Base-by-base conservation (phyloP, 352 stramenopile genomes). In the Globisporangium irregulare region DNA sequence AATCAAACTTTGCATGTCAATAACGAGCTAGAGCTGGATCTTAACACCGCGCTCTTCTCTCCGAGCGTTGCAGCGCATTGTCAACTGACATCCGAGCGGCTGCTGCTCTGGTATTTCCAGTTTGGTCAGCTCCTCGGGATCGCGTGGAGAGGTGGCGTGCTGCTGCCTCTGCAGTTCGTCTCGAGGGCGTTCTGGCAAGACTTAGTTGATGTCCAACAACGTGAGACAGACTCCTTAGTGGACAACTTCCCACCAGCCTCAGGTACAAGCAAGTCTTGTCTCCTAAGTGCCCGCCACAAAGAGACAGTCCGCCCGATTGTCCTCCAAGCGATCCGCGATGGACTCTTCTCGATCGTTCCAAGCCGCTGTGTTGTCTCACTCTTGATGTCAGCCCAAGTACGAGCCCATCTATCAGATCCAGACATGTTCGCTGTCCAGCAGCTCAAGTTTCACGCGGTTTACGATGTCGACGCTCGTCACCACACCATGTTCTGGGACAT, bases 121-220 rank as follows among this genome's bases (percentile, higher is more conserved):
- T 66, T 92, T 9, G 86, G 84, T 0, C 80, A 87, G 59, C 14
- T 90, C 15, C 64, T 93, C 8, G 84, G 84, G 7, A 84, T 93
- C 22, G 75, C 81, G 0, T 94, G 86, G 86, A 72, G 84, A 3
- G 74, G 77, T 7, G 68, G 73, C 6, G 57, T 80, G 7, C 25
- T 84, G 4, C 43, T 91, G 0, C 83, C 86, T 1, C 73, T 93
- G 20, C 70, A 86, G 59, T 90, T 80, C 43, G 0, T 91, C n/a
- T 79, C 76, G 0, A 53, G 24, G 0, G 32, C 53, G 4, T 87
- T 91, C 22, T 93, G 82, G 82, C 18, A 64, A 3, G 69, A 83
- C 9, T 53, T 87, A 27, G 62, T 75, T 18, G 38, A 3, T 48
- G 38, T 2, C 38, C 38, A 48, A 4, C 38, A 48, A 48, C 38